Percentiles rank a stretch among this genome's conserved stretches.
These are phyloP conservation scores for Pythium biforme DNA, from an alignment of 352 stramenopile genomes.

Conservation along the genomic window DNA sequence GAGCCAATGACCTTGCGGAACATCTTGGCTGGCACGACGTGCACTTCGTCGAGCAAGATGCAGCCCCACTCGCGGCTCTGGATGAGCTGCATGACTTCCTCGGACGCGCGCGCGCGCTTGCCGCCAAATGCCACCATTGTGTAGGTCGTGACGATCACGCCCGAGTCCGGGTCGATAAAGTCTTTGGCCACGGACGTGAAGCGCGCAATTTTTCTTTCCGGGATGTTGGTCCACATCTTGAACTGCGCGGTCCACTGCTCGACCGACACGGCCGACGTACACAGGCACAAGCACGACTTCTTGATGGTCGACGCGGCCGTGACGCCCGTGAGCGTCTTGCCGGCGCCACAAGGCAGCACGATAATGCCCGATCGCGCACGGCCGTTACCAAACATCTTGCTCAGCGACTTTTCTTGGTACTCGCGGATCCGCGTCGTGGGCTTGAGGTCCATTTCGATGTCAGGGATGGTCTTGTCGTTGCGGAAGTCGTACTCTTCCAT, in stretches of 20 bases:
- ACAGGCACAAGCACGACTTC: slow-evolving; percentile 97
- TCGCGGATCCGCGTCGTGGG: slow-evolving; percentile 93
- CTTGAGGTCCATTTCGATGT: slow-evolving; percentile 88
- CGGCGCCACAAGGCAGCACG: slow-evolving; percentile 97
- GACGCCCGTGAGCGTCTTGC: slow-evolving; percentile 88
- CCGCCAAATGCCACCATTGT: slow-evolving; percentile 96
- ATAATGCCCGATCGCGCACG: slow-evolving; percentile 99
- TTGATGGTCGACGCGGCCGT: slow-evolving; percentile 97
- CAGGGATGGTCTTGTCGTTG: slow-evolving; percentile 84
- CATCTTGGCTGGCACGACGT: slow-evolving; percentile 98
- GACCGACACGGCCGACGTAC: slow-evolving; percentile 96
- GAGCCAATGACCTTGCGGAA: slow-evolving; percentile 95
- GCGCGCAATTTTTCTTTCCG: slow-evolving; percentile 81
- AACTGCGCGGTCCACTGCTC: slow-evolving; percentile 99
- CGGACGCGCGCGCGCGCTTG: slow-evolving; percentile 88
- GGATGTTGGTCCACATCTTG: slow-evolving; percentile 96
- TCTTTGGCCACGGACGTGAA: slow-evolving; percentile 85
- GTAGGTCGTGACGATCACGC: slow-evolving; percentile 97
- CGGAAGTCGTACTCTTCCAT: slow-evolving; percentile 99
- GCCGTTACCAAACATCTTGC: slow-evolving; percentile 99
- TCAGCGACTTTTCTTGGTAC: slow-evolving; percentile 98
- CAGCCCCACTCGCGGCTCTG: slow-evolving; percentile 98
- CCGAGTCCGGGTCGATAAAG: slow-evolving; percentile 77
- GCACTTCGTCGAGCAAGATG: slow-evolving; percentile 96
- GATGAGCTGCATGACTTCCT: slow-evolving; percentile 97